These are phyloP conservation scores for Populus ilicifolia DNA, from an alignment of 345 rosid genomes.

Conservation along the genomic window DNA sequence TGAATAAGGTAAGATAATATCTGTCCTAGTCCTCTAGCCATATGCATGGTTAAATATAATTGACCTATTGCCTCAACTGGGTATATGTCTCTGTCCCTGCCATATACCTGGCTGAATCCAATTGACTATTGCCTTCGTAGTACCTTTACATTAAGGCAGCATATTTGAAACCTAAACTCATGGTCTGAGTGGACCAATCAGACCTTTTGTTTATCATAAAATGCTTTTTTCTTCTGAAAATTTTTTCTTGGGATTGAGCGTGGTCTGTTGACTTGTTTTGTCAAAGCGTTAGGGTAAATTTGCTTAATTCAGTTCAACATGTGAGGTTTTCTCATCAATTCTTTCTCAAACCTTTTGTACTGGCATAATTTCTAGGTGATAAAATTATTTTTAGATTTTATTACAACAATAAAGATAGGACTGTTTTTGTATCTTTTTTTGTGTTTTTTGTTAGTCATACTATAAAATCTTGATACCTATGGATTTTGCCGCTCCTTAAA, in stretches of 20 bases:
- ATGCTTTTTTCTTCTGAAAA: no score
- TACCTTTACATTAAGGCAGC: not conserved
- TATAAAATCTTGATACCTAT: not conserved
- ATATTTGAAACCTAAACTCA: not conserved
- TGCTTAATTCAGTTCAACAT: not conserved
- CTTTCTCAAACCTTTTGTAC: not conserved
- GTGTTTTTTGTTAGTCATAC: not conserved
- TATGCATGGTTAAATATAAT: not conserved
- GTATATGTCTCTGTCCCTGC: not conserved
- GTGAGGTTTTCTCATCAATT: not conserved
- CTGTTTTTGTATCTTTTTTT: not conserved
- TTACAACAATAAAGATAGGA: not conserved
- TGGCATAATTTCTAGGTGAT: not conserved
- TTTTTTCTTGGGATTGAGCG: no score
- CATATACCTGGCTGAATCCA: not conserved
- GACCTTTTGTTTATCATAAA: not conserved
- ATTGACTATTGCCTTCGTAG: not conserved
- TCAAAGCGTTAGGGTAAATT: not conserved
- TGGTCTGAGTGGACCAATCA: not conserved
- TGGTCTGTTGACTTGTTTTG: not conserved
- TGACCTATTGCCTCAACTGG: not conserved
- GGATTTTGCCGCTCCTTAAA: not conserved
- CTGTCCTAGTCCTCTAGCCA: not conserved
- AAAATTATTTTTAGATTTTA: not conserved
- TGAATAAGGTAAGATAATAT: slow-evolving; percentile 55